Conservation (phyloP, 225 moss, liverwort and hornwort genomes). For the Thuidium tamariscinum region DNA sequence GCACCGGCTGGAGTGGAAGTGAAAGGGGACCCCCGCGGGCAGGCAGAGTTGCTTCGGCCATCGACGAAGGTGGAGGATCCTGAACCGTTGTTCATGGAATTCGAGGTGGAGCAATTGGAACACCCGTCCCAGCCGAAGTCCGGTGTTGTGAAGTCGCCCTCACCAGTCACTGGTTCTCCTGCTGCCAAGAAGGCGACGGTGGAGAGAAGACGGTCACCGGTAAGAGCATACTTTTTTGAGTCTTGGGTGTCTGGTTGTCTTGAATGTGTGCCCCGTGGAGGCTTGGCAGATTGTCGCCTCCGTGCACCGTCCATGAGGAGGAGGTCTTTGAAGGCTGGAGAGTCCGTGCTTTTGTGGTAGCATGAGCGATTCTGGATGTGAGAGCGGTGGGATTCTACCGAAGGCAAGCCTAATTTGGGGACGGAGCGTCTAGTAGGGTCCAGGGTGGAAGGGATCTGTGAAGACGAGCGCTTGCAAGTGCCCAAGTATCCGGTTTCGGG, state of each 20-base stretch:
- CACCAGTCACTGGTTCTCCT: neutral
- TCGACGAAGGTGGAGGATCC: constrained; percentile 17
- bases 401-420: neutral
- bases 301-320: neutral
- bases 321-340: neutral
- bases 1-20: neutral
- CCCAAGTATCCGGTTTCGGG: neutral
- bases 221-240: constrained; percentile 6
- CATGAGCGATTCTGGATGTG: neutral
- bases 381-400: neutral
- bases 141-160: constrained; percentile 6
- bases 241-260: neutral
- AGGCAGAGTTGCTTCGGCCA: constrained; percentile 1
- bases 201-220: constrained; percentile 31
- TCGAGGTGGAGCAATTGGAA: constrained; percentile 38
- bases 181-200: constrained; percentile 12
- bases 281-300: neutral
- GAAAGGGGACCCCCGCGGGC: neutral
- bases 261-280: neutral
- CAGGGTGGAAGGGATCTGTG: neutral
- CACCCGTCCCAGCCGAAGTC: constrained; percentile 14
- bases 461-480: neutral
- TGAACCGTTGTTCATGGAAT: constrained; percentile 36
- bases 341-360: neutral
- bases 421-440: neutral